These are phyloP conservation scores for Gynostemma pentaphyllum DNA, from an alignment of 306 rosid genomes.

Conservation along the genomic window DNA sequence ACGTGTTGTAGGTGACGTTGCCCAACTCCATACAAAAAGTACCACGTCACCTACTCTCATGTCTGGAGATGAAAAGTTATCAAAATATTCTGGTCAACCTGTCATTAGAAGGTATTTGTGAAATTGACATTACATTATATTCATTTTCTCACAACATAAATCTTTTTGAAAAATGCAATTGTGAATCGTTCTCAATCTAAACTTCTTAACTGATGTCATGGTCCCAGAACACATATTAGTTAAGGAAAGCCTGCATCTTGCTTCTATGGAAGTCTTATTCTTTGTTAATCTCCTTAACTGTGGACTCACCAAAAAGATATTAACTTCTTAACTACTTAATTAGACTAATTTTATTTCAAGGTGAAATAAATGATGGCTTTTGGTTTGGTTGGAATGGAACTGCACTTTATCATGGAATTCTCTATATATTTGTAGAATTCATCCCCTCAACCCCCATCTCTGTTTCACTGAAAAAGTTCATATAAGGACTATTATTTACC, in stretches of 20 bases:
- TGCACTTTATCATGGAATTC: background rate
- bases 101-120: conserved; percentile 22
- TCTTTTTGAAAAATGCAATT: background rate
- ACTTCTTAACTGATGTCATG: background rate
- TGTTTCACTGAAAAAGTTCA: background rate
- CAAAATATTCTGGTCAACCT: conserved; percentile 26
- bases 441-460: background rate
- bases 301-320: no score
- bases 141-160: background rate
- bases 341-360: no score
- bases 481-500: background rate
- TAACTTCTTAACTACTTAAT: no score
- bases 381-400: conserved; percentile 7
- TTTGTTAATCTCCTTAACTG: background rate
- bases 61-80: conserved; percentile 25
- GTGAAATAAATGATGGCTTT: background rate
- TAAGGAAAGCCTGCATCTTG: background rate
- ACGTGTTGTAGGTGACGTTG: conserved; percentile 31
- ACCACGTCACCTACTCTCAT: conserved; percentile 28
- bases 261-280: background rate
- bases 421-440: background rate
- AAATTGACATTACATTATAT: background rate
- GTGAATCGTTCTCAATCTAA: background rate
- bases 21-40: conserved; percentile 31
- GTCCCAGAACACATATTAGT: background rate